phyloP scores from a whole-genome alignment of 768 basidiomycete genomes.

The Imleria badia region DNA sequence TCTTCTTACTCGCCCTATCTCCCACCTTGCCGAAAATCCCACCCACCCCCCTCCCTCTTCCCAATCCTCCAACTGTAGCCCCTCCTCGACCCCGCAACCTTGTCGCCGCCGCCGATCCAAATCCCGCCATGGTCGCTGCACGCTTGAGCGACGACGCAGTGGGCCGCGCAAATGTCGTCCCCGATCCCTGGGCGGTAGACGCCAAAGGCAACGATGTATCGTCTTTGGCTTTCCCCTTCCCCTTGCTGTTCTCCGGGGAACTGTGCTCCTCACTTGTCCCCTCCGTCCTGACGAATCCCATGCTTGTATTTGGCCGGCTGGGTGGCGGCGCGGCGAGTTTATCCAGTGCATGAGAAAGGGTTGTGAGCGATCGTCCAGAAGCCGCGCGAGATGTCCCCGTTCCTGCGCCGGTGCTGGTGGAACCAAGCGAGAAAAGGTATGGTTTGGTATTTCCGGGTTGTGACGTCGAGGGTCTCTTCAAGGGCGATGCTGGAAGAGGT shows the following conservation, averaged over 20 bases:
- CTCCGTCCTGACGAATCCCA: conserved; percentile 55
- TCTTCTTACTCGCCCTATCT: conserved; percentile 41
- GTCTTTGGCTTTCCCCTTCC: conserved; percentile 24
- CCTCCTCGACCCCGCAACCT: conserved; percentile 7
- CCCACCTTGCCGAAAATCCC: conserved; percentile 26
- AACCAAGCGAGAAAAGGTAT: conserved; percentile 4
- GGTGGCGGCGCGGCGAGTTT: conserved; percentile 69
- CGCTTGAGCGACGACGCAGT: conserved; percentile 33
- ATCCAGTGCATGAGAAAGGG: conserved; percentile 65
- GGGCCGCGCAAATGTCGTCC: conserved; percentile 25
- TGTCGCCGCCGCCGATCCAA: conserved; percentile 3
- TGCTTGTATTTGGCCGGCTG: conserved; percentile 62
- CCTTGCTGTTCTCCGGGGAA: conserved; percentile 4
- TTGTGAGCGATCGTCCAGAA: conserved; percentile 50
- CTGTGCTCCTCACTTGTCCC: neutral
- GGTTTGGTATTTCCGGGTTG: conserved; percentile 8
- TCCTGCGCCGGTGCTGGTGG: neutral
- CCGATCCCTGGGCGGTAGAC: neutral
- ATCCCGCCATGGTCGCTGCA: conserved; percentile 14
- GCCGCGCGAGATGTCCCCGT: neutral
- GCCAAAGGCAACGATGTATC: conserved; percentile 17
- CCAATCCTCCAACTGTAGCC: neutral
- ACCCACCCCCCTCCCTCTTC: conserved; percentile 8
- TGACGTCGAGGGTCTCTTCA: conserved; percentile 12
- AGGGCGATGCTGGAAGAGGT: conserved; percentile 23